Evolutionary conservation across 2,329 filamentous ascomycete genomes (phyloP), one percentile per base, ranked within the genome.

Genomic region (Aspergillus intermedius): DNA sequence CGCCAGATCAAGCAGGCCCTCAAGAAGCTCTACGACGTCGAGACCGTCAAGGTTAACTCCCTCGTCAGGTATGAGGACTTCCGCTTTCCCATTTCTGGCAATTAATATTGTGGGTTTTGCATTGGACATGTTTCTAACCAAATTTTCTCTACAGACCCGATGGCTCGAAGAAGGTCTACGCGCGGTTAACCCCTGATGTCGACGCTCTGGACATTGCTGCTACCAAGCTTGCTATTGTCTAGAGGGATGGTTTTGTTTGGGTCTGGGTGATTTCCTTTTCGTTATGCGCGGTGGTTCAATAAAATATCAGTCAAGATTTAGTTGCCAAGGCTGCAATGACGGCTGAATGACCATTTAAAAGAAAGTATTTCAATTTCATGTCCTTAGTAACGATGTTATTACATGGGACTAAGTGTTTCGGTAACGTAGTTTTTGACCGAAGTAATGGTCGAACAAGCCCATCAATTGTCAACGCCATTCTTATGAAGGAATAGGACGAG

Each of bases 1-100:
- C 85, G 90, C 73, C 93, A 98, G 81, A 98, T 98, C 80, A 96
- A 96, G 84, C 81, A 84, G 68, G 88, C 91, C 57, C 80, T 98
- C 63, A 98, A 97, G 90, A 95, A 93, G 86, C 86, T 97, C 63
- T 98, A 98, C 77, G 93, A 97, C 75, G 93, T 98, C 62, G 91
- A 96, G 71, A 87, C 83, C 65, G 80, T 97, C 78, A 97, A 97
- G 87, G 90, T 98, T 82, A 98, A 98, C 86, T 98, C 93, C 64
- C 83, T 98, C 64, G 91, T 98, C 81, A 87, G 91, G 87, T 91
- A 83, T 54, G 59, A 30, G 39, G 55, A 17, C 60, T 42, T 44
- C 21, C 10, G 15, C 37, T 19, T 7, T 35, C 13, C 34, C 13
- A 10, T 37, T n/a, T 37, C 32, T 10, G 39, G 39, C 34, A 43